These are phyloP conservation scores for Amauroascus niger DNA, from an alignment of 2,329 filamentous ascomycete species.

Conservation along the genomic window DNA sequence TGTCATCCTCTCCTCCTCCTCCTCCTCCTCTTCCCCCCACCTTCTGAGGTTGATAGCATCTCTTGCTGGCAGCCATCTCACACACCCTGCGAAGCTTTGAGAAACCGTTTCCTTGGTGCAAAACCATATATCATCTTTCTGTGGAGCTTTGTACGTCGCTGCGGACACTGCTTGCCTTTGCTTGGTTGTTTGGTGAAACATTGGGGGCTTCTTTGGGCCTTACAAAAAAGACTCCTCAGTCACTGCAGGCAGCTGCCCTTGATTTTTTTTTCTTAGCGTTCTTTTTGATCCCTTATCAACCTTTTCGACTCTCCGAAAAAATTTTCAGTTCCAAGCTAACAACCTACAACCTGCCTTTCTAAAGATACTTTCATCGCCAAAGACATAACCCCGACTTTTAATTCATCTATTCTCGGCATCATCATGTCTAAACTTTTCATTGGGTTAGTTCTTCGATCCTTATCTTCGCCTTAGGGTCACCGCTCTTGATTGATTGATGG, in stretches of 20 bases:
- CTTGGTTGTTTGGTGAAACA: constrained; percentile 10
- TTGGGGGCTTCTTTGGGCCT: not conserved
- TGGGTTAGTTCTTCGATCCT: constrained; percentile 56
- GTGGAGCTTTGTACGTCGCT: not conserved
- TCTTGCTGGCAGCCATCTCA: not conserved
- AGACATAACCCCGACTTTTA: not conserved
- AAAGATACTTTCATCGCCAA: not conserved
- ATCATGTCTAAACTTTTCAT: constrained; percentile 91
- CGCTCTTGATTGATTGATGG: constrained; percentile 13
- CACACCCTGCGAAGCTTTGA: not conserved
- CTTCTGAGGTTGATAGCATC: too few relatives aligned
- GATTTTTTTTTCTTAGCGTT: not conserved
- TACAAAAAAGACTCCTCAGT: not conserved
- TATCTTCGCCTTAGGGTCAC: constrained; percentile 5
- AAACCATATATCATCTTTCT: not conserved
- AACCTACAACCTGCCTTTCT: not conserved
- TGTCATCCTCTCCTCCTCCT: not conserved
- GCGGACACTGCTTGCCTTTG: not conserved
- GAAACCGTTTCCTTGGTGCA: not conserved
- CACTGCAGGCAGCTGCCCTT: not conserved
- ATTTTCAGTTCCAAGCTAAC: constrained; percentile 8
- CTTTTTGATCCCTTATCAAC: not conserved
- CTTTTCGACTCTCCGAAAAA: constrained; percentile 3
- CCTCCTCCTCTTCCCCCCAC: too few relatives aligned
- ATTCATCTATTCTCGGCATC: constrained; percentile 14